Conservation (phyloP, 306 rosid species). For the Lathyrus oleraceus region DNA sequence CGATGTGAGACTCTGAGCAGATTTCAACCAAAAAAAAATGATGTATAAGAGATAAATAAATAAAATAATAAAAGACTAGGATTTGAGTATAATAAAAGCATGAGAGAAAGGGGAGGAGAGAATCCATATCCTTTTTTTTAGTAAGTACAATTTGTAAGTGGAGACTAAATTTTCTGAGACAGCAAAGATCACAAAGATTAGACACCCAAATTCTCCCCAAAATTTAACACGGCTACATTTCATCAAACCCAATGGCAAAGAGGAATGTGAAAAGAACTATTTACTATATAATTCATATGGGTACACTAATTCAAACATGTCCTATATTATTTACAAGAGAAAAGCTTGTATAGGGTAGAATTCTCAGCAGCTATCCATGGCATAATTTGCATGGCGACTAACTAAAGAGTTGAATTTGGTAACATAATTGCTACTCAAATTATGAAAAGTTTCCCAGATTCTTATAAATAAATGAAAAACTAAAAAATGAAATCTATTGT, state of each 20-base stretch:
- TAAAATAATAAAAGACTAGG: no score
- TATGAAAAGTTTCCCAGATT: slow-evolving; percentile 14
- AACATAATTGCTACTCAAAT: slow-evolving; percentile 15
- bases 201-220: no score
- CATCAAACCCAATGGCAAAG: neutral
- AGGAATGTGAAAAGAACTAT: neutral
- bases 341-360: slow-evolving; percentile 27
- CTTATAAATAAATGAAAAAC: slow-evolving; percentile 25
- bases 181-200: no score
- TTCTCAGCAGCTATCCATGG: slow-evolving; percentile 19
- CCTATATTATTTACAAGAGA: slow-evolving; percentile 38
- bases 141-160: no score
- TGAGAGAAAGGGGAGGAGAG: no score
- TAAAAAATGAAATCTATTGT: slow-evolving; percentile 16
- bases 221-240: neutral
- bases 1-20: no score
- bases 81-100: no score
- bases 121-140: no score
- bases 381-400: slow-evolving; percentile 21
- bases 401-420: slow-evolving; percentile 15
- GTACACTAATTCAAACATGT: slow-evolving; percentile 20
- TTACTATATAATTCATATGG: slow-evolving; percentile 20
- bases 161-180: no score
- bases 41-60: no score
- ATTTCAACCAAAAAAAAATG: no score